phyloP scores from a whole-genome alignment of 768 basidiomycete species.

The Lactifluus echinatus region DNA sequence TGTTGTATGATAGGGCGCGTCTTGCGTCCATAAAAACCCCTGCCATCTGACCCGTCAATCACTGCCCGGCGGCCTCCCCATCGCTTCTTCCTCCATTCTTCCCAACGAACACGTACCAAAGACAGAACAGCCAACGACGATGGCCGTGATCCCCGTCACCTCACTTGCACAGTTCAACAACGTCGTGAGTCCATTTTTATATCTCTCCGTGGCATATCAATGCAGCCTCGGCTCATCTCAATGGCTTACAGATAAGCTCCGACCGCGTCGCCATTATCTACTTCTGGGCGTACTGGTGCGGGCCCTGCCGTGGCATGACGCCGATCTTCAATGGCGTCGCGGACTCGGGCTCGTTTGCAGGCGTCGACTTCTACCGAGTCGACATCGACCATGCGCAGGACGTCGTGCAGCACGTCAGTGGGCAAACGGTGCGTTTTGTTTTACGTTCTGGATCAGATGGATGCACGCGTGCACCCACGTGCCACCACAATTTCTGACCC shows the following conservation, averaged over 20 bases:
- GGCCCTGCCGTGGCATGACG: conserved; percentile 14
- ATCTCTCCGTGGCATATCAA: not conserved
- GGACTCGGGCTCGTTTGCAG: conserved; percentile 5
- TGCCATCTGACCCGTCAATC: not conserved
- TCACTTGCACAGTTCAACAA: conserved; percentile 12
- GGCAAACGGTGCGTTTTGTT: conserved; percentile 5
- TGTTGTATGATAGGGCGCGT: not conserved
- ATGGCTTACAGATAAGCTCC: not conserved
- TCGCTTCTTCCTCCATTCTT: not conserved
- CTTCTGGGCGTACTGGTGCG: conserved; percentile 18
- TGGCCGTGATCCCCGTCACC: conserved; percentile 7
- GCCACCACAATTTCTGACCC: not conserved
- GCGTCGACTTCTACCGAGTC: conserved; percentile 15
- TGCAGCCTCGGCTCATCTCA: too few relatives aligned
- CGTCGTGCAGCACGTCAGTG: conserved; percentile 4
- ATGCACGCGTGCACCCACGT: not conserved
- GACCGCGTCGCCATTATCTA: conserved; percentile 11
- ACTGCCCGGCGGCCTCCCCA: not conserved
- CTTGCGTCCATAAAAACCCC: not conserved
- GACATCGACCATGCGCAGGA: conserved; percentile 13
- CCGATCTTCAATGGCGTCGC: conserved; percentile 13
- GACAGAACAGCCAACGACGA: too few relatives aligned
- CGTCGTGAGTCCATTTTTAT: conserved; percentile 1
- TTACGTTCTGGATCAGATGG: not conserved
- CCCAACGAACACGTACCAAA: too few relatives aligned